Percentiles rank a stretch among this genome's conserved stretches.
phyloP scores from a whole-genome alignment of 805 yeast species.

The Candida fluviatilis region DNA sequence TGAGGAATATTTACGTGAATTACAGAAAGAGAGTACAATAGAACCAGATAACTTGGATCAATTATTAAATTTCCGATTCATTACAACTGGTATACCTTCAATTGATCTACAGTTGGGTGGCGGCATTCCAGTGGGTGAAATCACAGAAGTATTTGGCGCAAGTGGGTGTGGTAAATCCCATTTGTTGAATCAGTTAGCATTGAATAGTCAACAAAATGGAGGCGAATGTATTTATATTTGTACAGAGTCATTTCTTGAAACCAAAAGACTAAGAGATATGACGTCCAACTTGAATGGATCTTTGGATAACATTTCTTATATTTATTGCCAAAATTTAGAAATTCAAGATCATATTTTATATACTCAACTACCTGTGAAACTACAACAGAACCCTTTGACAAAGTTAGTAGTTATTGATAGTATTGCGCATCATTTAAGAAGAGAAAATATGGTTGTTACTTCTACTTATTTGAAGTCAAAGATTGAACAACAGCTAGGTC shows the following conservation, averaged over 20 bases:
- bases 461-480: slow-evolving; percentile 28
- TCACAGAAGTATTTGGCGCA: slow-evolving; percentile 77
- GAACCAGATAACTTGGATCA: slow-evolving; percentile 4
- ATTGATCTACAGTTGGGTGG: slow-evolving; percentile 27
- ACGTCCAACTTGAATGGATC: slow-evolving; percentile 13
- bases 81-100: slow-evolving; percentile 21
- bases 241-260: slow-evolving; percentile 73
- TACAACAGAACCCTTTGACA: slow-evolving; percentile 32
- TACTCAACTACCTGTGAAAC: slow-evolving; percentile 59
- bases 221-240: slow-evolving; percentile 55
- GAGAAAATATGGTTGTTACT: slow-evolving; percentile 41
- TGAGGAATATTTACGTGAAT: slow-evolving; percentile 16
- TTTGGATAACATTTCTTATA: slow-evolving; percentile 42
- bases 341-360: slow-evolving; percentile 68
- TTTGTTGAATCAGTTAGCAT: slow-evolving; percentile 60
- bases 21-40: slow-evolving; percentile 1
- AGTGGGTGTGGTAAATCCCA: slow-evolving; percentile 89
- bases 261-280: slow-evolving; percentile 47
- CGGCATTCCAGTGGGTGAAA: slow-evolving; percentile 26
- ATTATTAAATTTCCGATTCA: not conserved
- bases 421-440: slow-evolving; percentile 74
- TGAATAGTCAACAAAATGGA: slow-evolving; percentile 33
- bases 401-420: slow-evolving; percentile 74
- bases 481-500: slow-evolving; percentile 16
- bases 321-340: slow-evolving; percentile 64